These are phyloP conservation scores for Clitoria ternatea DNA, from an alignment of 306 rosid species.

Conservation along the genomic window DNA sequence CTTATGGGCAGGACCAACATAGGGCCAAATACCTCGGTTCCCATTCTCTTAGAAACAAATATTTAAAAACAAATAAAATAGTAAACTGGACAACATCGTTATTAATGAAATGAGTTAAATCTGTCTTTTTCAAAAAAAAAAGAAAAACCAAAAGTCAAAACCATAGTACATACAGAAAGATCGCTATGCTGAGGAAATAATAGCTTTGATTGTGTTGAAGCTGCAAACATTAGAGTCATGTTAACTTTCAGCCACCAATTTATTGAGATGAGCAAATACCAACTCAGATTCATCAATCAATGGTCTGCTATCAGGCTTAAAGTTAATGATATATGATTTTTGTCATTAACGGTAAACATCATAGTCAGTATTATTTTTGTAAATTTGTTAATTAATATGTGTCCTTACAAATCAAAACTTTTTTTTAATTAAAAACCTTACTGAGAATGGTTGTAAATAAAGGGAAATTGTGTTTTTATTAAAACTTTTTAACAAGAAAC, in stretches of 20 bases:
- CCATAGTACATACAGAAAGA: neutral
- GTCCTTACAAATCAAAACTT: too few species aligned
- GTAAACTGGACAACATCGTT: neutral
- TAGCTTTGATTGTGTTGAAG: neutral
- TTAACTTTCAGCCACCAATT: neutral
- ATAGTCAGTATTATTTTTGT: too few species aligned
- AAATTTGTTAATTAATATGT: too few species aligned
- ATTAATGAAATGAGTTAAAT: neutral
- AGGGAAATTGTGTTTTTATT: too few species aligned
- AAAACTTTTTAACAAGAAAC: too few species aligned
- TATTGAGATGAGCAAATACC: neutral
- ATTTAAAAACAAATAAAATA: too few species aligned
- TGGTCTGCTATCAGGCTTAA: constrained; percentile 1
- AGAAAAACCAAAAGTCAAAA: neutral
- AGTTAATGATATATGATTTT: neutral
- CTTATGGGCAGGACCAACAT: too few species aligned
- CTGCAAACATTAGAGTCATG: neutral
- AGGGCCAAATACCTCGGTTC: too few species aligned
- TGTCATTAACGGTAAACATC: neutral
- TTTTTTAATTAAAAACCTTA: too few species aligned
- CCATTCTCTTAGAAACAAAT: too few species aligned
- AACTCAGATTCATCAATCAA: neutral
- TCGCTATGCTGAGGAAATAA: neutral
- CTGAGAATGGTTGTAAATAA: too few species aligned
- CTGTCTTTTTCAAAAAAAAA: neutral